phyloP scores from a whole-genome alignment of 2,329 filamentous ascomycete species.

The Colletotrichum simmondsii region DNA sequence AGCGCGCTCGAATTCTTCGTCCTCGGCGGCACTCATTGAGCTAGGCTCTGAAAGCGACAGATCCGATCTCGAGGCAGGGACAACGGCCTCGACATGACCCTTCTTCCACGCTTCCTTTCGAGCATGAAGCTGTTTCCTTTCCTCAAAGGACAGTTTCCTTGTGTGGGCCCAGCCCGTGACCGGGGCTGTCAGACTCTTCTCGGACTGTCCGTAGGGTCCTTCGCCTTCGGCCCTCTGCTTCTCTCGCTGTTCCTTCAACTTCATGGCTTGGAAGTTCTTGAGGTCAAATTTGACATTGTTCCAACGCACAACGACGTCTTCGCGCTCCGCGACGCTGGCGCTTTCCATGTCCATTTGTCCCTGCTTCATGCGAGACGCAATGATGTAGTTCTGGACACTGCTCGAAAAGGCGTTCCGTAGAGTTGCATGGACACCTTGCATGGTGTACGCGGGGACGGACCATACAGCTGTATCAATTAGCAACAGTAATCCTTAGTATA shows the following conservation, averaged over 20 bases:
- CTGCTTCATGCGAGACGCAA: slow-evolving; percentile 80
- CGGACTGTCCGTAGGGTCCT: slow-evolving; percentile 33
- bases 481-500: background rate
- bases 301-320: slow-evolving; percentile 75
- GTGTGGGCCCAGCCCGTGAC: slow-evolving; percentile 61
- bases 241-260: slow-evolving; percentile 56
- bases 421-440: slow-evolving; percentile 85
- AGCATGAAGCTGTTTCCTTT: slow-evolving; percentile 61
- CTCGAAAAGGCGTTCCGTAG: slow-evolving; percentile 76
- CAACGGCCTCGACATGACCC: slow-evolving; percentile 40
- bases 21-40: slow-evolving; percentile 44
- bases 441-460: slow-evolving; percentile 82
- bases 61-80: slow-evolving; percentile 31
- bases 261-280: slow-evolving; percentile 67
- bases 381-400: slow-evolving; percentile 82
- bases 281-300: slow-evolving; percentile 68
- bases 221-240: slow-evolving; percentile 37
- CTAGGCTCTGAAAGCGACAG: slow-evolving; percentile 35
- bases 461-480: slow-evolving; percentile 61
- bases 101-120: slow-evolving; percentile 57
- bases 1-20: slow-evolving; percentile 75
- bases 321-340: slow-evolving; percentile 67
- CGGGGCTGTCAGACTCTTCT: slow-evolving; percentile 38
- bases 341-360: slow-evolving; percentile 73
- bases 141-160: slow-evolving; percentile 59